Evolutionary conservation across 352 stramenopile species (phyloP), one percentile per base, ranked within the genome.

Genomic region (Phytophthora citricola): DNA sequence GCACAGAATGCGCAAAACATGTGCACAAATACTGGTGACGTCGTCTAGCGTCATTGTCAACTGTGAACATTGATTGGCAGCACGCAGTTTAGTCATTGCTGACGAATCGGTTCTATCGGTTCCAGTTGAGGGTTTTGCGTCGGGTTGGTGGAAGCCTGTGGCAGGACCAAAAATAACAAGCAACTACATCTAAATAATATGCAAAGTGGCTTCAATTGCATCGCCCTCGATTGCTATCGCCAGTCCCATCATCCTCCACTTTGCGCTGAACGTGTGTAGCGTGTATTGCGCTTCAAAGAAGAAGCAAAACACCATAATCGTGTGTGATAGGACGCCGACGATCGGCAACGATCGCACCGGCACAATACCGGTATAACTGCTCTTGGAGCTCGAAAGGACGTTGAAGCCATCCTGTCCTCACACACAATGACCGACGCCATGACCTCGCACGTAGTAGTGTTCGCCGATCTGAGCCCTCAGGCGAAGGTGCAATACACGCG

Each of bases 401-500:
- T 22, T 44, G 44, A 38, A 40, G 52, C 7, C 36, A 24, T 20
- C 5, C n/a, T 15, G 26, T 24, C 22, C 11, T n/a, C 54, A 14
- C 38, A 59, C 29, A 34, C 31, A 36, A 36, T 61, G 55, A 17
- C 32, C 41, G 38, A 61, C 48, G 50, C 41, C 24, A 36, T 64
- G 51, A 63, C 44, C 48, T 55, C 54, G 58, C 75, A 87, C 27
- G 73, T 91, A 12, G 74, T 93, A 20, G 73, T 92, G 17, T 91
- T 90, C 58, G 65, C 69, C 6, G 85, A 93, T 56, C 67, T 93
- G 24, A 92, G 67, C 20, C 85, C 85, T 0, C 61, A 71, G 15
- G 75, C 76, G 17, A 79, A 79, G 58, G 76, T 83, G 32, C 74
- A 84, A 17, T 93, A 93, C 73, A 86, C 85, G 12, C 80, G 77